Conservation (phyloP, 2,329 filamentous ascomycete genomes). For the Sclerotinia spermophila region DNA sequence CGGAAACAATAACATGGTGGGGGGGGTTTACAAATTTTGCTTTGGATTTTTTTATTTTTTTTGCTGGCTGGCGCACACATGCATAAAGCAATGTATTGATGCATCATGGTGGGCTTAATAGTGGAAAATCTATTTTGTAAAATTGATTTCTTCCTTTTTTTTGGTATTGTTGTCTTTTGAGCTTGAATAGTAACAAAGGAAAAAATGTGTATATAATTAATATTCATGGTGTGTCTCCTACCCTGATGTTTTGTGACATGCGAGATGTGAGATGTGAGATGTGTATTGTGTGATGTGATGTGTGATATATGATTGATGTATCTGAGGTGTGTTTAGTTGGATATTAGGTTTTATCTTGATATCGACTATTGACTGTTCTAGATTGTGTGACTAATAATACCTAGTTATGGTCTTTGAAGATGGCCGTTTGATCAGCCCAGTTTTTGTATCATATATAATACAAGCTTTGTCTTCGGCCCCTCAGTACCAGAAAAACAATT, state of each 20-base stretch:
- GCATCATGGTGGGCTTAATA: conserved; percentile 35
- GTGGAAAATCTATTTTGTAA: conserved; percentile 33
- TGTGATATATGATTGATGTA: too few species aligned
- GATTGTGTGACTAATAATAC: not conserved
- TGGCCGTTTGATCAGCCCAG: not conserved
- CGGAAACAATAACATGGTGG: conserved; percentile 22
- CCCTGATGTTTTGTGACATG: not conserved
- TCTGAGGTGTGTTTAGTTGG: not conserved
- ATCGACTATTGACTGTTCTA: not conserved
- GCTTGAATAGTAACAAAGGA: not conserved
- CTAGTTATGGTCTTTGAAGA: not conserved
- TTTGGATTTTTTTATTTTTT: conserved; percentile 26
- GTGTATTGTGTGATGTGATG: not conserved
- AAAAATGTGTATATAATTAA: conserved; percentile 14
- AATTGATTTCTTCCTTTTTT: conserved; percentile 2
- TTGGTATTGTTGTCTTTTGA: not conserved
- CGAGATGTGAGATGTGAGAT: not conserved
- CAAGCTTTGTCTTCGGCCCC: too few species aligned
- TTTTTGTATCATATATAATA: too few species aligned
- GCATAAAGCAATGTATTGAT: conserved; percentile 25
- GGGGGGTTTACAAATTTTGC: conserved; percentile 21
- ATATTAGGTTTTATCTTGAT: not conserved
- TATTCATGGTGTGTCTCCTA: not conserved
- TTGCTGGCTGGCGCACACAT: conserved; percentile 25
- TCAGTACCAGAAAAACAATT: too few species aligned